Evolutionary conservation across 768 basidiomycete species (phyloP).

Genomic region (Fistulinella prunicolor): DNA sequence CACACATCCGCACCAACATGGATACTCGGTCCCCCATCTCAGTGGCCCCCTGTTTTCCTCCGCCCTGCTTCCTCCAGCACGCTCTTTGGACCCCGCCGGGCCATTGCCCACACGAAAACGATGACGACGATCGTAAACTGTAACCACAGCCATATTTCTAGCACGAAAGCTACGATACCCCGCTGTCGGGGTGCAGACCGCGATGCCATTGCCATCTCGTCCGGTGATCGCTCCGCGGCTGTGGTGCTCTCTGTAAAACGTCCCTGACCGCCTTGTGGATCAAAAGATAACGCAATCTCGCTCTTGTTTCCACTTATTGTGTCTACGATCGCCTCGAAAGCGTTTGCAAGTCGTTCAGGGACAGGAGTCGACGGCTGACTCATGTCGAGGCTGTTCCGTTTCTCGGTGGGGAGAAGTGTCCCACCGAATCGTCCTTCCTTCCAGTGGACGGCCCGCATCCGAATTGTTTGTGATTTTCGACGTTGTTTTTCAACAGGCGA

Average conservation of each 20-base stretch:
- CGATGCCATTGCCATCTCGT: conserved; percentile 9
- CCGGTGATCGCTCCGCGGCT: conserved; percentile 2
- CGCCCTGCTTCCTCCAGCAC: conserved; percentile 50
- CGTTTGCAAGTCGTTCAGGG: conserved; percentile 40
- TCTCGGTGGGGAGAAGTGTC: conserved; percentile 26
- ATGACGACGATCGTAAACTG: conserved; percentile 74
- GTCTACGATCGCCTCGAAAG: conserved; percentile 46
- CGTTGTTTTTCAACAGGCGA: conserved; percentile 27
- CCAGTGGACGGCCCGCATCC: conserved; percentile 58
- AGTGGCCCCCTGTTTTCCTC: conserved; percentile 23
- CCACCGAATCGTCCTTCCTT: conserved; percentile 52
- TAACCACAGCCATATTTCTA: conserved; percentile 83
- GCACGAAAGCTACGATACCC: conserved; percentile 42
- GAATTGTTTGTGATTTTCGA: conserved; percentile 49
- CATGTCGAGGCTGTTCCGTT: conserved; percentile 13
- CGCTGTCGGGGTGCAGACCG: conserved; percentile 28
- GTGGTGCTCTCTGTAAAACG: conserved; percentile 1
- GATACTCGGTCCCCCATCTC: background rate
- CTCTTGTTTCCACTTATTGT: conserved; percentile 31
- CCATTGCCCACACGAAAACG: conserved; percentile 81
- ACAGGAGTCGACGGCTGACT: conserved; percentile 33
- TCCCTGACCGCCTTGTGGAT: conserved; percentile 8
- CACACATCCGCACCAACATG: conserved; percentile 7
- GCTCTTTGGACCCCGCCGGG: conserved; percentile 68
- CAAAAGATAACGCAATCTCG: conserved; percentile 8